Evolutionary conservation across 225 moss, liverwort and hornwort genomes (phyloP).

Genomic region (Climacium dendroides): DNA sequence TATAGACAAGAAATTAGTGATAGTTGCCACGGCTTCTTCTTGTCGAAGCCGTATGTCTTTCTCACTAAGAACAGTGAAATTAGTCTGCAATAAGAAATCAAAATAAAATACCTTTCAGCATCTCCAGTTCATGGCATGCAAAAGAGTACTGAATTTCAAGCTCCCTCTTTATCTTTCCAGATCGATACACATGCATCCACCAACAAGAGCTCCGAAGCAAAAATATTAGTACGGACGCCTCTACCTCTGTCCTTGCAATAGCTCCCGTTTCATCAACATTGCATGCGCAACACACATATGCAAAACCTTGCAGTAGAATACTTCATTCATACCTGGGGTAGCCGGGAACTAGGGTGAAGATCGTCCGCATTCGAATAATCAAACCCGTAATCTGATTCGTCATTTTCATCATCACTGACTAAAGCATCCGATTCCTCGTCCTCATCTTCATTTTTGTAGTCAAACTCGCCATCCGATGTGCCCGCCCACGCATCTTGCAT

Average conservation of each 20-base stretch:
- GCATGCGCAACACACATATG: neutral
- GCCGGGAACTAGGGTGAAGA: slow-evolving; percentile 43
- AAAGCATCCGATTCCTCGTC: slow-evolving; percentile 48
- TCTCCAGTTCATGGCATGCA: neutral
- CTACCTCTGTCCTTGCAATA: neutral
- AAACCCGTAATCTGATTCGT: slow-evolving; percentile 63
- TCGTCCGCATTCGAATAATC: slow-evolving; percentile 55
- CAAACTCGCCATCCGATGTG: slow-evolving; percentile 64
- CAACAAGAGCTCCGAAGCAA: neutral
- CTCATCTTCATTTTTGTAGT: slow-evolving; percentile 41
- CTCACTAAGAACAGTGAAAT: slow-evolving; percentile 90
- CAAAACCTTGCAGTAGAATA: neutral
- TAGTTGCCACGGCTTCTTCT: slow-evolving; percentile 63
- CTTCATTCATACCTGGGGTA: slow-evolving; percentile 32
- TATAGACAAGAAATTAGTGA: slow-evolving; percentile 84
- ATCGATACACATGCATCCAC: neutral
- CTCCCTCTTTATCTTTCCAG: neutral
- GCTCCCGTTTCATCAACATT: neutral
- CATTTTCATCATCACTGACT: slow-evolving; percentile 51
- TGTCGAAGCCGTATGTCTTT: slow-evolving; percentile 77
- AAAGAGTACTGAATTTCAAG: neutral
- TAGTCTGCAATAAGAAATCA: slow-evolving; percentile 40
- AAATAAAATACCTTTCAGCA: neutral
- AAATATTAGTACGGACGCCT: neutral
- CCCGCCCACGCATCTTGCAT: slow-evolving; percentile 72